Evolutionary conservation across 2,329 filamentous ascomycete genomes (phyloP), one percentile per base, ranked within the genome.

Genomic region (Geosmithia morbida): DNA sequence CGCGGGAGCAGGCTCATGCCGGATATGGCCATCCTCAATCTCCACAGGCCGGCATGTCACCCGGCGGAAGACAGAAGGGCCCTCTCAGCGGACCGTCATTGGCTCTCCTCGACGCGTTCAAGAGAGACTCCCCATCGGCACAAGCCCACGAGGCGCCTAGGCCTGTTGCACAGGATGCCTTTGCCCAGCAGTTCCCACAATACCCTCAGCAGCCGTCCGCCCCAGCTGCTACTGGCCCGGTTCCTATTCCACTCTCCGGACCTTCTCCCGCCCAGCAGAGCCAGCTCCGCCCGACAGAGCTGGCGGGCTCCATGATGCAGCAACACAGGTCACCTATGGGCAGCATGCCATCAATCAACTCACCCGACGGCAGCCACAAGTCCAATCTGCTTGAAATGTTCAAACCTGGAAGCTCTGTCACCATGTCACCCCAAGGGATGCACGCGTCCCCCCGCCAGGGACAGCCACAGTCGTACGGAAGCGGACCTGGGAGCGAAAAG

Each of bases 311-410:
- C 13, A 17, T 33, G 16, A 16, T 29, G 14, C 46, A 26, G 22
- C 22, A 26, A 8, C 22, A 48, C 20, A 44, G 33, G 16, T 26
- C 37, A 18, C 40, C 48, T 33, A 14, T 26, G 33, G 33, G 33
- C 14, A 37, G 33, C 7, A 20, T 17, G 10, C 37, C 30, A 3
- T n/a, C 10, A 37, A 11, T 26, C 4, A 13, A 33, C 16, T 37
- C 43, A 4, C 44, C 43, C 10, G 14, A 44, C 43, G 45, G 41
- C 17, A 18, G 18, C 18, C 73, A 77, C 51, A 69, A 71, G 19
- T 69, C 66, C 17, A 63, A 69, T 7, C 60, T 78, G 18, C 61
- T 78, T 14, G 69, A 65, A 19, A 74, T 78, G 63, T 77, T 79
- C 59, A 76, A 74, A 50, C 68, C 68, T 51, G 52, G 59, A 26